Evolutionary conservation across 768 basidiomycete genomes (phyloP).

Genomic region (Termitomyces sp.): DNA sequence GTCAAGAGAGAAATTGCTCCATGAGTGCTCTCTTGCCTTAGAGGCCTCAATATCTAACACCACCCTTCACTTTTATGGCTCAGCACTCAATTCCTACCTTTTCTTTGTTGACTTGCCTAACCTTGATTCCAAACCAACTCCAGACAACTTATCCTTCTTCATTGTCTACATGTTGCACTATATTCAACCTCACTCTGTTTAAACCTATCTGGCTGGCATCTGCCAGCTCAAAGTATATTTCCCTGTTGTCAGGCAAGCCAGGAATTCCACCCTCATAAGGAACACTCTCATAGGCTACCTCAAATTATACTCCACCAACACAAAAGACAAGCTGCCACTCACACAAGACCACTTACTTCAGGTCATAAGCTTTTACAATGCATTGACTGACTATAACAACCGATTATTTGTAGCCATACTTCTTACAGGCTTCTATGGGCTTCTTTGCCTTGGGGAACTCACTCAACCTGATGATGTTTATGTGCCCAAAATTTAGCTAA

Average conservation of each 20-base stretch:
- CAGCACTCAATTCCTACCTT: slow-evolving; percentile 32
- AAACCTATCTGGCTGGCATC: slow-evolving; percentile 33
- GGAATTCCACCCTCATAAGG: slow-evolving; percentile 17
- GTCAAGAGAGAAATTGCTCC: too few species aligned
- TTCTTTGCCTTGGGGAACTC: slow-evolving; percentile 19
- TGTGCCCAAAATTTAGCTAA: too few species aligned
- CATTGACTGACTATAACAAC: slow-evolving; percentile 5
- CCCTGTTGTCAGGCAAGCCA: slow-evolving; percentile 20
- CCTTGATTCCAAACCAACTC: slow-evolving; percentile 29
- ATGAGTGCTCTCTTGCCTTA: too few species aligned
- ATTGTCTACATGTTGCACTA: slow-evolving; percentile 28
- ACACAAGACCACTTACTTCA: background rate
- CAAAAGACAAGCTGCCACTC: slow-evolving; percentile 17
- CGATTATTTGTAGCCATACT: background rate
- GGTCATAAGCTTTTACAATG: background rate
- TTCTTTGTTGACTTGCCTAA: slow-evolving; percentile 25
- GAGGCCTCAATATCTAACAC: too few species aligned
- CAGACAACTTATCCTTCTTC: slow-evolving; percentile 30
- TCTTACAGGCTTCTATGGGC: background rate
- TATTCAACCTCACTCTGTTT: slow-evolving; percentile 30
- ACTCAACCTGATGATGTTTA: slow-evolving; percentile 14
- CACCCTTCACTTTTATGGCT: slow-evolving; percentile 21
- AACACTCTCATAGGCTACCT: slow-evolving; percentile 21
- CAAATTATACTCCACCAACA: background rate
- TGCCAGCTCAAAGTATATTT: slow-evolving; percentile 25